Percentiles rank a stretch among this genome's conserved stretches.
phyloP scores from a whole-genome alignment of 2,329 filamentous ascomycete genomes.

The Macrophomina pseudophaseolina region DNA sequence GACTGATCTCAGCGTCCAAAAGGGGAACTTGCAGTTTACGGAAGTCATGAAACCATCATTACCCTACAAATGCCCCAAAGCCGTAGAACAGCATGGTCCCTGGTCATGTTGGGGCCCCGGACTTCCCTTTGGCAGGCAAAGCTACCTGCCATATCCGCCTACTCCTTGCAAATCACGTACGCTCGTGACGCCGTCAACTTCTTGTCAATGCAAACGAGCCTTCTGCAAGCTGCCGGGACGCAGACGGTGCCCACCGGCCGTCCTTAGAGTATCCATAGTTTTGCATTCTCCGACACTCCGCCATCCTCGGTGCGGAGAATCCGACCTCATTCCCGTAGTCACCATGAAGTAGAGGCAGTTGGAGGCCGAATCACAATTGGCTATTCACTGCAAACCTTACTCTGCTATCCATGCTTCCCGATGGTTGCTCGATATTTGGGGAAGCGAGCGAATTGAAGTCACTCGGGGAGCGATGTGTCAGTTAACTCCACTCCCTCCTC shows the following conservation, averaged over 20 bases:
- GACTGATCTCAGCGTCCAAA: background rate
- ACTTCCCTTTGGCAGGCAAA: background rate
- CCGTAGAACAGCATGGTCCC: background rate
- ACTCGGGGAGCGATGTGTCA: background rate
- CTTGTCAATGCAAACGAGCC: background rate
- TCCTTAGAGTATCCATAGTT: too few species aligned
- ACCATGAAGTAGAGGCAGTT: background rate
- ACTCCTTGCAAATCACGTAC: background rate
- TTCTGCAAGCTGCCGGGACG: background rate
- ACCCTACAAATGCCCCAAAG: background rate
- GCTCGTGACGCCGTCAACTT: background rate
- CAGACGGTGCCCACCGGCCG: background rate
- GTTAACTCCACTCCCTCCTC: background rate
- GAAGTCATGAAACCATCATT: background rate
- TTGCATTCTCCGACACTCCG: background rate
- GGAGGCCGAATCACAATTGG: background rate
- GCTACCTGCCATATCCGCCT: background rate
- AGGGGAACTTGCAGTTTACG: background rate
- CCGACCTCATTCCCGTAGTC: background rate
- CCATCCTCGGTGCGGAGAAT: constrained; percentile 6
- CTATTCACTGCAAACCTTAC: background rate
- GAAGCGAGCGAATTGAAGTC: background rate
- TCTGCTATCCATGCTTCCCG: background rate
- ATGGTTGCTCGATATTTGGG: background rate
- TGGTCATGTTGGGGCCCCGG: background rate